phyloP scores from a whole-genome alignment of 1,284 basidiomycete genomes.

The Ceratobasidium sp. region DNA sequence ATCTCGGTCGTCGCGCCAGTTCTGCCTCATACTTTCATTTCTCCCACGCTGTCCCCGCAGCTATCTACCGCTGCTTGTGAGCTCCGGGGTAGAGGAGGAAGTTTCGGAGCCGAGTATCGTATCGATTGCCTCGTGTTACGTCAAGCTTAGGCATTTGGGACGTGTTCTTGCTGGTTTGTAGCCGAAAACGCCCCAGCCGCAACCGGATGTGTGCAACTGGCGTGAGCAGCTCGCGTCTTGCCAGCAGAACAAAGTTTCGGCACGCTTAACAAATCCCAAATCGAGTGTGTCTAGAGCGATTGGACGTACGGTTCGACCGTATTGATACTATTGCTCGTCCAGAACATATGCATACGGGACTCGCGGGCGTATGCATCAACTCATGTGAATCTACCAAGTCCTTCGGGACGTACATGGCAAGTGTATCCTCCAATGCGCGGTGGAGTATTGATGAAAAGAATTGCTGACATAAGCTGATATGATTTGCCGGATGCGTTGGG shows the following conservation, averaged over 20 bases:
- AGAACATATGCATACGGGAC: background rate
- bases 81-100: background rate
- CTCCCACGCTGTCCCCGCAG: background rate
- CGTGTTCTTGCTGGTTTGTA: background rate
- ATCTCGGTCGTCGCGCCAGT: background rate
- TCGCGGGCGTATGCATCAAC: background rate
- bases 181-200: background rate
- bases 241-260: background rate
- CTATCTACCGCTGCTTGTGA: too few relatives aligned
- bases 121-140: constrained; percentile 17
- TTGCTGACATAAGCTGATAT: constrained; percentile 14
- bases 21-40: background rate
- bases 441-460: background rate
- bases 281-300: background rate
- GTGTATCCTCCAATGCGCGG: background rate
- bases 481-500: constrained; percentile 38
- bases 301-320: background rate
- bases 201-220: background rate
- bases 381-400: background rate
- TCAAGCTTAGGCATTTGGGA: constrained; percentile 22
- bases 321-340: background rate
- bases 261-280: background rate
- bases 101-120: constrained; percentile 14
- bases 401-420: background rate
- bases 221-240: background rate